Conservation (phyloP, 805 yeast species). For the Candida endomychidarum region DNA sequence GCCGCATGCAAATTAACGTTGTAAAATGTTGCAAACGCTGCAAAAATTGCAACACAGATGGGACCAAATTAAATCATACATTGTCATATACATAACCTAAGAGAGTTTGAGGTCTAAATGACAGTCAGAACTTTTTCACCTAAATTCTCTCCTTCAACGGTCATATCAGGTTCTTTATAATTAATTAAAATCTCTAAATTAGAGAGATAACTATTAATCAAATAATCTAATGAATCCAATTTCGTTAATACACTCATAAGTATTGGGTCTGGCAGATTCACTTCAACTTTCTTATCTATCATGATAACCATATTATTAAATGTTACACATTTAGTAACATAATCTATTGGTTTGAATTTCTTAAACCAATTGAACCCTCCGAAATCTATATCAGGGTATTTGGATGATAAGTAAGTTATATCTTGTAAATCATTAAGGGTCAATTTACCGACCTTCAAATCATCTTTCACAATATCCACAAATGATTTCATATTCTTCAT, state of each 20-base stretch:
- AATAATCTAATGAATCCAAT: conserved; percentile 58
- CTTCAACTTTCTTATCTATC: conserved; percentile 57
- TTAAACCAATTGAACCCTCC: conserved; percentile 16
- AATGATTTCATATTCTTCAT: conserved; percentile 45
- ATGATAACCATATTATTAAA: conserved; percentile 60
- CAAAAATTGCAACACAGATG: too few species aligned
- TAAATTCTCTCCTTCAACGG: neutral
- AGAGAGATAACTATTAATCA: conserved; percentile 34
- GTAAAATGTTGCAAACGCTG: too few species aligned
- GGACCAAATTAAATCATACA: too few species aligned
- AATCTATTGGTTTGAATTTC: conserved; percentile 43
- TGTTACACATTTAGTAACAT: conserved; percentile 62
- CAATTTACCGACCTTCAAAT: conserved; percentile 36
- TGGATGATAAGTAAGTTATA: conserved; percentile 12
- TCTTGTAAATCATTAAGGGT: conserved; percentile 23
- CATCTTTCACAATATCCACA: conserved; percentile 57
- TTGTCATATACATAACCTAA: too few species aligned
- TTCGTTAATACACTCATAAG: conserved; percentile 62
- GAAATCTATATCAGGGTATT: conserved; percentile 10
- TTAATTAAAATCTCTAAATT: conserved; percentile 15
- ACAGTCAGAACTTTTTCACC: too few species aligned
- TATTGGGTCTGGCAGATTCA: conserved; percentile 67
- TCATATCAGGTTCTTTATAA: neutral
- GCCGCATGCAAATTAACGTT: too few species aligned
- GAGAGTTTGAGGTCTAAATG: too few species aligned